Conservation (phyloP, 805 yeast genomes). For the Kuraishia hungarica region DNA sequence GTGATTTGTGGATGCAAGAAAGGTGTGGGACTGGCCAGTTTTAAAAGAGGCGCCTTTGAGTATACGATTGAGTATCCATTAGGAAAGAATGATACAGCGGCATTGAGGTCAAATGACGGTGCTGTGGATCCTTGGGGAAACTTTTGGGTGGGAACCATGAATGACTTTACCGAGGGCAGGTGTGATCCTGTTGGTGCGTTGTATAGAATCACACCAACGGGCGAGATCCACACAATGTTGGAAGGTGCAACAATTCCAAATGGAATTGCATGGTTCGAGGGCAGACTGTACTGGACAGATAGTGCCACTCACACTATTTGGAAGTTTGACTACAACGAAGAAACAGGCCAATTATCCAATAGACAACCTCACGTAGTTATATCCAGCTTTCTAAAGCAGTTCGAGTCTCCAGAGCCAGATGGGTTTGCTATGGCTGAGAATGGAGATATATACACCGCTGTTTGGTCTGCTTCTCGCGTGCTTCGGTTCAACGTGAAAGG, state of each 20-base stretch:
- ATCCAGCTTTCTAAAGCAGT: slow-evolving; percentile 11
- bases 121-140: slow-evolving; percentile 68
- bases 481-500: slow-evolving; percentile 45
- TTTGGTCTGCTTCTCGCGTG: slow-evolving; percentile 54
- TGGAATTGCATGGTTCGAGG: slow-evolving; percentile 53
- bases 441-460: slow-evolving; percentile 55
- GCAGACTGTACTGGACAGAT: slow-evolving; percentile 43
- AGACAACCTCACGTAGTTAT: slow-evolving; percentile 30
- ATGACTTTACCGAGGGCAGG: slow-evolving; percentile 16
- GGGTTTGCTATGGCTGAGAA: slow-evolving; percentile 57
- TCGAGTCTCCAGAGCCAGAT: slow-evolving; percentile 59
- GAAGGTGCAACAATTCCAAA: slow-evolving; percentile 52
- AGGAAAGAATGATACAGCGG: slow-evolving; percentile 19
- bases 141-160: slow-evolving; percentile 79
- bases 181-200: slow-evolving; percentile 46
- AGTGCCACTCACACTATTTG: slow-evolving; percentile 38
- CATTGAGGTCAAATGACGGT: slow-evolving; percentile 74
- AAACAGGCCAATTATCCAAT: slow-evolving; percentile 26
- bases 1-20: slow-evolving; percentile 53
- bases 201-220: slow-evolving; percentile 29
- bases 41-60: slow-evolving; percentile 28
- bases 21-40: slow-evolving; percentile 54
- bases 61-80: slow-evolving; percentile 31
- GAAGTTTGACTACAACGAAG: slow-evolving; percentile 33
- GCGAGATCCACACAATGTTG: slow-evolving; percentile 22